These are phyloP conservation scores for Forsythia suspensa DNA, from an alignment of 257 asterid species.

Conservation along the genomic window DNA sequence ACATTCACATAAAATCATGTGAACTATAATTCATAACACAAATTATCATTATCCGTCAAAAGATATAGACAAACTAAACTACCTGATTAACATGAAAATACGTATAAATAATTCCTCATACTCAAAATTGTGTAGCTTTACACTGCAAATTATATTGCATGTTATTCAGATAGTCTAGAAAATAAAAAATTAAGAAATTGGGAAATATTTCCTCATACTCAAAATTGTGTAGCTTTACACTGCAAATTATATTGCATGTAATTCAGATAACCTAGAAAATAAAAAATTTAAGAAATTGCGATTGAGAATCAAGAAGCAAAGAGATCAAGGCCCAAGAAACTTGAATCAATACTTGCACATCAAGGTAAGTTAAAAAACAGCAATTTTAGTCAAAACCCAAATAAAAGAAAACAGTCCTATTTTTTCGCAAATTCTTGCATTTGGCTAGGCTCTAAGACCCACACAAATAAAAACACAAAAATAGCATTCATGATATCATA, in stretches of 20 bases:
- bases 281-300: background rate
- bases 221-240: no score
- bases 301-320: conserved; percentile 31
- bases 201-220: background rate
- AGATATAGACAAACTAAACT: background rate
- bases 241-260: conserved; percentile 25
- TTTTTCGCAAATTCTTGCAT: conserved; percentile 26
- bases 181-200: background rate
- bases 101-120: conserved; percentile 3
- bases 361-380: conserved; percentile 25
- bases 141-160: conserved; percentile 21
- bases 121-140: no score
- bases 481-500: background rate
- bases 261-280: conserved; percentile 19
- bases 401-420: conserved; percentile 21
- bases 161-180: conserved; percentile 23
- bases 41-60: conserved; percentile 17
- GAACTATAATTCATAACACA: conserved; percentile 15
- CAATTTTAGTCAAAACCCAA: conserved; percentile 41
- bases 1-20: background rate
- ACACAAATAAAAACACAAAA: conserved; percentile 5
- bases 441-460: conserved; percentile 27
- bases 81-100: background rate
- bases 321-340: conserved; percentile 37
- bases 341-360: conserved; percentile 24